phyloP scores from a whole-genome alignment of 805 yeast genomes.

The Candida rishiriensis region DNA sequence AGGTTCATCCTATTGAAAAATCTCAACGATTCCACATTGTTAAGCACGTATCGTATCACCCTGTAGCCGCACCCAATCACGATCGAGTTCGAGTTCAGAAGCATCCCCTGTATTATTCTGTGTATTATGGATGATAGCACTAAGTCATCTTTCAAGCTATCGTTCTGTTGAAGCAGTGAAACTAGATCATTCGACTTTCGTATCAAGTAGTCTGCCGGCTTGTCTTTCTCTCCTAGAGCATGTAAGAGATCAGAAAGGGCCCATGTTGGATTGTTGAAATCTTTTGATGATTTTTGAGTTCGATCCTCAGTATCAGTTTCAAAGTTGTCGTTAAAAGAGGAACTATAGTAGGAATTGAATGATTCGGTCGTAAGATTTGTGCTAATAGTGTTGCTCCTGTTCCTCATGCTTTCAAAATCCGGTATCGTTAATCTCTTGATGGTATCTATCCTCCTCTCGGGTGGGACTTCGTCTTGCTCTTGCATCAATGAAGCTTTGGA shows the following conservation, averaged over 20 bases:
- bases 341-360: conserved; percentile 10
- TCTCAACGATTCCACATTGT: conserved; percentile 49
- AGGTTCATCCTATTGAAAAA: conserved; percentile 50
- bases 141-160: conserved; percentile 60
- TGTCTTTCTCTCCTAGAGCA: conserved; percentile 47
- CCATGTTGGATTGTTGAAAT: conserved; percentile 49
- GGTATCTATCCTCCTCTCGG: conserved; percentile 11
- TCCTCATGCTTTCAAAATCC: conserved; percentile 21
- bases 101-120: conserved; percentile 46
- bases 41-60: conserved; percentile 60
- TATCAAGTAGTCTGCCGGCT: conserved; percentile 46
- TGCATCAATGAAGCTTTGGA: neutral
- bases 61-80: conserved; percentile 76
- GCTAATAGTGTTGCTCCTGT: conserved; percentile 20
- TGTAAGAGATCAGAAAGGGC: conserved; percentile 58
- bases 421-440: conserved; percentile 14
- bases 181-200: conserved; percentile 65
- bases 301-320: conserved; percentile 6
- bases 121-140: conserved; percentile 52
- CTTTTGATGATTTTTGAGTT: conserved; percentile 2
- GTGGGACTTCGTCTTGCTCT: conserved; percentile 1
- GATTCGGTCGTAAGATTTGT: conserved; percentile 16
- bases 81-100: conserved; percentile 45
- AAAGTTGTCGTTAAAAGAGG: conserved; percentile 10
- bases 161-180: conserved; percentile 48